phyloP scores from a whole-genome alignment of 164 flowering plant genomes.

The Vitis cinerea region DNA sequence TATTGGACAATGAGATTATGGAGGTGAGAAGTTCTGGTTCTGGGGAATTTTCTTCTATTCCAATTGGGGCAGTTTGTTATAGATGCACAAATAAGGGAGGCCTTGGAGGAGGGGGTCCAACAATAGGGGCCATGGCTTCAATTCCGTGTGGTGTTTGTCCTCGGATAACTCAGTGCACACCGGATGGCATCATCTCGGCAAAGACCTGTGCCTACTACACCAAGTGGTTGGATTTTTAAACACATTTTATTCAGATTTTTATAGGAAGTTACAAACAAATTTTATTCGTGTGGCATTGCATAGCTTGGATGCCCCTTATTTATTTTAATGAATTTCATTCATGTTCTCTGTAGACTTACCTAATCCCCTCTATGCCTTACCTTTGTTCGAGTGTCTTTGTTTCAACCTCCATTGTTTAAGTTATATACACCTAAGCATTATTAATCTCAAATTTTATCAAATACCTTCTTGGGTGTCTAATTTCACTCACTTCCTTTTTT shows the following conservation, averaged over 20 bases:
- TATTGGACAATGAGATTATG: conserved; percentile 53
- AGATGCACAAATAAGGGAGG: conserved; percentile 20
- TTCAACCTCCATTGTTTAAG: no score
- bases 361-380: not conserved
- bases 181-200: conserved; percentile 81
- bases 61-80: conserved; percentile 61
- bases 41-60: conserved; percentile 56
- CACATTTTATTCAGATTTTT: not conserved
- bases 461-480: no score
- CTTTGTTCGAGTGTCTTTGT: not conserved
- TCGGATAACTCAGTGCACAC: conserved; percentile 59
- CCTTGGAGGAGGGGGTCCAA: conserved; percentile 20
- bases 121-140: conserved; percentile 53
- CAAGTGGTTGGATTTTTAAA: conserved; percentile 72
- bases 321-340: not conserved
- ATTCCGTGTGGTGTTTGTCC: conserved; percentile 96
- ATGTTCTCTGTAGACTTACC: not conserved
- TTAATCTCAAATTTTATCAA: no score
- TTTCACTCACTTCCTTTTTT: no score
- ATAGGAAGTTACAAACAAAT: not conserved
- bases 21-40: conserved; percentile 60
- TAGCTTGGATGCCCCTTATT: not conserved
- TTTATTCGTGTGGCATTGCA: not conserved
- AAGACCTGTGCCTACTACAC: conserved; percentile 60
- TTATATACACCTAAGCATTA: no score